Evolutionary conservation across 2,329 filamentous ascomycete species (phyloP).

Genomic region (Neonectria magnoliae): DNA sequence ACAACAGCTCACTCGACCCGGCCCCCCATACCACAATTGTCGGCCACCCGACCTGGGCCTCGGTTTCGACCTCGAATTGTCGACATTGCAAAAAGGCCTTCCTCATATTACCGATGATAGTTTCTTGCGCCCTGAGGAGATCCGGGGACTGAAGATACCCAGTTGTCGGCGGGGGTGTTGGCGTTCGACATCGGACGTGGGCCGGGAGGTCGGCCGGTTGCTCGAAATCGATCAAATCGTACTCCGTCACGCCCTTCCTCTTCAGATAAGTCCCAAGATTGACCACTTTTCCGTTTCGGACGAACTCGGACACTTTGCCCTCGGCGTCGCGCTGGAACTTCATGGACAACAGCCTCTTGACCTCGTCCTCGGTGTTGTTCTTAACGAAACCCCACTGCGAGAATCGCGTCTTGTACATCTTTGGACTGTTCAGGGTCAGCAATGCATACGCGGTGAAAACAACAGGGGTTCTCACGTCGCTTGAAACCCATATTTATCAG

Average conservation of each 20-base stretch:
- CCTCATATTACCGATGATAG: conserved; percentile 55
- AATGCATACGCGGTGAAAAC: neutral
- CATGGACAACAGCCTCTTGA: conserved; percentile 60
- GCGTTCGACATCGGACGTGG: conserved; percentile 57
- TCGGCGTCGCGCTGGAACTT: conserved; percentile 64
- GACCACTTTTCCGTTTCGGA: conserved; percentile 62
- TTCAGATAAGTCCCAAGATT: conserved; percentile 63
- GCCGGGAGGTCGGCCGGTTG: conserved; percentile 54
- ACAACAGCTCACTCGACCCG: conserved; percentile 55
- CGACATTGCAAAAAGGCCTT: conserved; percentile 57
- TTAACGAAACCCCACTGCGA: conserved; percentile 66
- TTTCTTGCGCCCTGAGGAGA: conserved; percentile 55
- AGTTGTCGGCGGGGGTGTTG: conserved; percentile 55
- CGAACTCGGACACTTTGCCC: conserved; percentile 63
- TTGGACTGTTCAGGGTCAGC: conserved; percentile 51
- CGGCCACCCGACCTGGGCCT: conserved; percentile 52
- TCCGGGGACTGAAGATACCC: conserved; percentile 55
- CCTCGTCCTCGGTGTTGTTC: conserved; percentile 64
- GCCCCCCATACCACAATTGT: conserved; percentile 56
- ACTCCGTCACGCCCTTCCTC: conserved; percentile 63
- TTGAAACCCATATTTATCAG: conserved; percentile 58
- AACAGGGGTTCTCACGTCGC: conserved; percentile 54
- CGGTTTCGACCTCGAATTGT: conserved; percentile 53
- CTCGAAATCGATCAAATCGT: conserved; percentile 60
- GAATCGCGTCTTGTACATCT: conserved; percentile 67